Evolutionary conservation across 1,284 basidiomycete species (phyloP).

Genomic region (Heterobasidion parviporum): DNA sequence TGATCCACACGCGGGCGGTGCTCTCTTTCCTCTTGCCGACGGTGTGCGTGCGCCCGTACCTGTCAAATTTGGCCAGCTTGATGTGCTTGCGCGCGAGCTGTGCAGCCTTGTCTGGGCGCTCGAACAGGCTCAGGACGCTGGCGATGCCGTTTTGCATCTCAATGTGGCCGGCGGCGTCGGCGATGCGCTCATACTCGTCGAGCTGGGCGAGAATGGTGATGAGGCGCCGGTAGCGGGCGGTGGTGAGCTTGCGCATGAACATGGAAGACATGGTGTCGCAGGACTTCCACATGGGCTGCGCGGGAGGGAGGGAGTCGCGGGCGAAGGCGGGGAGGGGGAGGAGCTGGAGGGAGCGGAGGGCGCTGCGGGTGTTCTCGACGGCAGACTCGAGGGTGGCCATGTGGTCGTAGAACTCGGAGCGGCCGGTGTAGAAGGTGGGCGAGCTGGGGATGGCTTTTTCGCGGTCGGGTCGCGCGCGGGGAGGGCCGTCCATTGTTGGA

Average conservation of each 20-base stretch:
- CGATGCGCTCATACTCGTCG: constrained; percentile 64
- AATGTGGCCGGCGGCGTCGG: constrained; percentile 52
- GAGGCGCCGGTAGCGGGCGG: constrained; percentile 67
- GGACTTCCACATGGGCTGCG: constrained; percentile 62
- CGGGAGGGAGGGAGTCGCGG: constrained; percentile 49
- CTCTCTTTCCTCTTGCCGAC: constrained; percentile 83
- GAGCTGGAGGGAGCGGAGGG: constrained; percentile 62
- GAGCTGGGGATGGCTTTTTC: constrained; percentile 32
- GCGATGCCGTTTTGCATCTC: constrained; percentile 49
- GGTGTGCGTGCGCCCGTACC: constrained; percentile 74
- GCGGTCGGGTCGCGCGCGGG: not conserved
- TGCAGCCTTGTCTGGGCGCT: constrained; percentile 50
- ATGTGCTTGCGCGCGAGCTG: constrained; percentile 36
- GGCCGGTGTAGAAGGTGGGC: constrained; percentile 85
- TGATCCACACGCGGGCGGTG: constrained; percentile 88
- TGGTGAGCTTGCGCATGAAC: constrained; percentile 59
- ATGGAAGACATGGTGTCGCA: constrained; percentile 48
- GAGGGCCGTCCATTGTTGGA: constrained; percentile 11
- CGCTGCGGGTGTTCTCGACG: constrained; percentile 46
- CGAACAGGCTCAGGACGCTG: constrained; percentile 56
- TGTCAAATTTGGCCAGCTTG: constrained; percentile 57
- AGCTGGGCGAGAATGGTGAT: constrained; percentile 64
- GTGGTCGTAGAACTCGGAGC: constrained; percentile 70
- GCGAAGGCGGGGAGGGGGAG: constrained; percentile 72
- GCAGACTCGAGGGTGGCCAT: constrained; percentile 63